These are phyloP conservation scores for Rasamsonia emersonii DNA, from an alignment of 2,329 filamentous ascomycete genomes.

Conservation along the genomic window DNA sequence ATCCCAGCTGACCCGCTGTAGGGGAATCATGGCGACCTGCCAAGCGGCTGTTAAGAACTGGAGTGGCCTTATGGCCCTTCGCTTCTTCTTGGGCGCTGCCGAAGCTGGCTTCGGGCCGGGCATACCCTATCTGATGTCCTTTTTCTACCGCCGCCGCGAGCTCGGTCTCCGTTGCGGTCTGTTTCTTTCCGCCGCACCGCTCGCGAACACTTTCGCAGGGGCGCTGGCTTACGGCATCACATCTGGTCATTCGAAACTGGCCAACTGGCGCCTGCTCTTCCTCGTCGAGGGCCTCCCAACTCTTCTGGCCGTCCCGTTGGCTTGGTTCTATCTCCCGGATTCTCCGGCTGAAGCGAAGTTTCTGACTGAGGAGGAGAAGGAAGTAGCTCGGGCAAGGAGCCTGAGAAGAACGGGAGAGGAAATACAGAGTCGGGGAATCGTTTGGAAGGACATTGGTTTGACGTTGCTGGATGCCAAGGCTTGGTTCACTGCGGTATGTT, in stretches of 20 bases:
- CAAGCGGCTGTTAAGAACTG: slow-evolving; percentile 39
- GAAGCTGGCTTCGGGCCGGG: slow-evolving; percentile 40
- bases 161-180: slow-evolving; percentile 49
- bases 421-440: slow-evolving; percentile 31
- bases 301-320: slow-evolving; percentile 44
- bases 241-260: slow-evolving; percentile 47
- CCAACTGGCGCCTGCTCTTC: slow-evolving; percentile 58
- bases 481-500: slow-evolving; percentile 40
- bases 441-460: slow-evolving; percentile 40
- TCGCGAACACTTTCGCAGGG: slow-evolving; percentile 73
- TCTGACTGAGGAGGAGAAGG: slow-evolving; percentile 49
- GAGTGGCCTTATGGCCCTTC: slow-evolving; percentile 41
- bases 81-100: slow-evolving; percentile 39
- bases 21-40: slow-evolving; percentile 41
- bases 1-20: slow-evolving; percentile 16
- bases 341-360: slow-evolving; percentile 46
- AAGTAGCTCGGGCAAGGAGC: slow-evolving; percentile 47
- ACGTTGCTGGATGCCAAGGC: slow-evolving; percentile 39
- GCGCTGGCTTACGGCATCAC: slow-evolving; percentile 59
- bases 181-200: slow-evolving; percentile 49
- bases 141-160: slow-evolving; percentile 52
- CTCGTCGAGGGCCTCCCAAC: slow-evolving; percentile 58
- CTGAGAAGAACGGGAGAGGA: slow-evolving; percentile 46
- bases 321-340: slow-evolving; percentile 49
- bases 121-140: slow-evolving; percentile 45